Evolutionary conservation across 2,329 filamentous ascomycete species (phyloP).

Genomic region (Xenosphaeropsis pyriputrescens): DNA sequence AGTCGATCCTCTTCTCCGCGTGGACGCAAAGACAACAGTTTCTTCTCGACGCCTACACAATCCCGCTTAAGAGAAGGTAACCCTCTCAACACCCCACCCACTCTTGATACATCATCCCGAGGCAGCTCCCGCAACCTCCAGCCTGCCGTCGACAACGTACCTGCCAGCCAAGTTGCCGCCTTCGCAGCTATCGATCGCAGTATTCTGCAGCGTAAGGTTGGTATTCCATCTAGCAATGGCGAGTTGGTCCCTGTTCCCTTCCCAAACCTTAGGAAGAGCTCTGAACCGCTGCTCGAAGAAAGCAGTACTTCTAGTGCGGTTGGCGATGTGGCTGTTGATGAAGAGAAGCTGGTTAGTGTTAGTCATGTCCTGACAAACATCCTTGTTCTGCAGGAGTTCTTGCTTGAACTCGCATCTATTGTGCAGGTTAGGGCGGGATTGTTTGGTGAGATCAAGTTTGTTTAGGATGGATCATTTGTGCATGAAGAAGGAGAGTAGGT

Average conservation of each 20-base stretch:
- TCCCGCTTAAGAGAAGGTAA: too few species aligned
- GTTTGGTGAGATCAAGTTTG: slow-evolving; percentile 62
- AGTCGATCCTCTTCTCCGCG: slow-evolving; percentile 17
- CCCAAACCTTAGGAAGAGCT: slow-evolving; percentile 18
- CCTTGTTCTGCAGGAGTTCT: slow-evolving; percentile 65
- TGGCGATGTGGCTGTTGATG: slow-evolving; percentile 10
- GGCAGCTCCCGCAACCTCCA: too few species aligned
- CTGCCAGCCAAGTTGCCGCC: slow-evolving; percentile 35
- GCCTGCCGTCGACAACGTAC: slow-evolving; percentile 3
- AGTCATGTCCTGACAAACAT: slow-evolving; percentile 71
- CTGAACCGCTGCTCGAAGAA: slow-evolving; percentile 10
- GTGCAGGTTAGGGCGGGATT: slow-evolving; percentile 61
- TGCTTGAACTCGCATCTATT: slow-evolving; percentile 62
- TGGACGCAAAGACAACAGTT: slow-evolving; percentile 3
- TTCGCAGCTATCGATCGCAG: slow-evolving; percentile 51
- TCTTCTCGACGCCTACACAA: too few species aligned
- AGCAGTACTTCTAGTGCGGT: slow-evolving; percentile 5
- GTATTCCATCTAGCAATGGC: slow-evolving; percentile 23
- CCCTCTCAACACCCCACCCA: too few species aligned
- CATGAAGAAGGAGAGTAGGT: too few species aligned
- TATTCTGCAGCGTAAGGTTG: slow-evolving; percentile 39
- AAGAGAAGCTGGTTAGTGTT: slow-evolving; percentile 38
- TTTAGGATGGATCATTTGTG: slow-evolving; percentile 10
- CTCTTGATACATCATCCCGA: too few species aligned
- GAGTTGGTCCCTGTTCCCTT: slow-evolving; percentile 32